Percentiles rank a stretch among this genome's conserved stretches.
phyloP scores from a whole-genome alignment of 164 flowering plant genomes.

The Protea cynaroides region DNA sequence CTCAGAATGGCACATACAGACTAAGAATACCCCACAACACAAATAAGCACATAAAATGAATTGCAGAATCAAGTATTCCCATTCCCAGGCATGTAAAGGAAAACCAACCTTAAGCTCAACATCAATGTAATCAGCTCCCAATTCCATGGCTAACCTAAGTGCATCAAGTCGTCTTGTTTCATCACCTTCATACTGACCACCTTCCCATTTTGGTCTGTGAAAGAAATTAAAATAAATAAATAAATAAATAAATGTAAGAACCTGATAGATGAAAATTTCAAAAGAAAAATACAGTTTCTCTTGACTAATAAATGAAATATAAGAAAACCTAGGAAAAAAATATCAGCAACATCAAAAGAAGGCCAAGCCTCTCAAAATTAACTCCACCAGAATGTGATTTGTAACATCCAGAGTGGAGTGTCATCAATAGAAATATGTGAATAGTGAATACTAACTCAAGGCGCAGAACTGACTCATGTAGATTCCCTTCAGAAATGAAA shows the following conservation, averaged over 20 bases:
- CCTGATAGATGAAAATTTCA: not conserved
- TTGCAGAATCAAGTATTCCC: too few relatives aligned
- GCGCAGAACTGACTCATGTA: too few relatives aligned
- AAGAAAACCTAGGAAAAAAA: not conserved
- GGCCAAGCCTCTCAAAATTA: not conserved
- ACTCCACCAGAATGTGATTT: not conserved
- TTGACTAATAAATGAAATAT: not conserved
- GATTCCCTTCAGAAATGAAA: too few relatives aligned
- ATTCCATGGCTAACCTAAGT: constrained; percentile 65
- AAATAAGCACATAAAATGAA: too few relatives aligned
- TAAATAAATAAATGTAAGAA: not conserved
- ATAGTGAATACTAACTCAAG: not conserved
- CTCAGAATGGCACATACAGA: too few relatives aligned
- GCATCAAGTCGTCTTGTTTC: constrained; percentile 48
- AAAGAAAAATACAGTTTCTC: not conserved
- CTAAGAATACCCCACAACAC: too few relatives aligned
- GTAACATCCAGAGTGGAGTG: not conserved
- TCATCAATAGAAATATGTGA: too few relatives aligned
- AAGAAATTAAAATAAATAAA: too few relatives aligned
- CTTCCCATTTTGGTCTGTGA: constrained; percentile 81
- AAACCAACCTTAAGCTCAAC: constrained; percentile 74
- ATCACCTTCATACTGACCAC: constrained; percentile 83
- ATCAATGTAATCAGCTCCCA: constrained; percentile 84
- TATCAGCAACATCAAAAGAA: not conserved
- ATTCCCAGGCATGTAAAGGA: not conserved